These are phyloP conservation scores for Podospora anserina DNA, from an alignment of 495 filamentous ascomycete species.

Conservation along the genomic window DNA sequence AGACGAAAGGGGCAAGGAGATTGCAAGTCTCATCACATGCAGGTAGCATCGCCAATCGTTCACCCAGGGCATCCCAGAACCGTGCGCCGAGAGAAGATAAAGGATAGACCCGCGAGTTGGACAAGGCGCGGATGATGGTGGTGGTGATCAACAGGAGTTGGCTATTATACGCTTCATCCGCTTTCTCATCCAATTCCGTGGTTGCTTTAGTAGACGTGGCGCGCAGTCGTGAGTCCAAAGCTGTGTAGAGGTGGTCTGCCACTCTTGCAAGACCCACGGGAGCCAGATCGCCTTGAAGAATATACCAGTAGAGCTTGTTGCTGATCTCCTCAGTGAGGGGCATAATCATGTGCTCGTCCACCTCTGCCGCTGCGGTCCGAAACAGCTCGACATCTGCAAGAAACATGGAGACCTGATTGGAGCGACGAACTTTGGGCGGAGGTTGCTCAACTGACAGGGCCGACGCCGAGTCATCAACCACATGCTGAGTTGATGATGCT, in stretches of 20 bases:
- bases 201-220: background rate
- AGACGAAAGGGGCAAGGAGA: conserved; percentile 13
- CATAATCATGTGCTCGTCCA: conserved; percentile 5
- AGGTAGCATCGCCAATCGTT: conserved; percentile 14
- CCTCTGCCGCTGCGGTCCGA: conserved; percentile 3
- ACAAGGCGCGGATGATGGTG: conserved; percentile 20
- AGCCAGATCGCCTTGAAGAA: background rate
- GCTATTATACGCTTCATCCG: background rate
- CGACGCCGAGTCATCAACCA: background rate
- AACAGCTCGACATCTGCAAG: conserved; percentile 9
- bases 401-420: background rate
- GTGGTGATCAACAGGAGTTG: conserved; percentile 14
- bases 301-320: conserved; percentile 9
- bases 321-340: conserved; percentile 14
- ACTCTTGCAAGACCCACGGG: background rate
- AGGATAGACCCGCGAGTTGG: conserved; percentile 21
- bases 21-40: conserved; percentile 18
- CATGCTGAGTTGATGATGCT: background rate
- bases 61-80: background rate
- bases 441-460: too few species aligned
- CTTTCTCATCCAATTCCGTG: background rate
- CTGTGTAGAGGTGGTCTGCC: background rate
- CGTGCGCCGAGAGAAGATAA: background rate
- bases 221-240: background rate
- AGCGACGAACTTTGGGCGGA: background rate